Conservation (phyloP, 345 rosid genomes). For the Lagerstroemia speciosa region DNA sequence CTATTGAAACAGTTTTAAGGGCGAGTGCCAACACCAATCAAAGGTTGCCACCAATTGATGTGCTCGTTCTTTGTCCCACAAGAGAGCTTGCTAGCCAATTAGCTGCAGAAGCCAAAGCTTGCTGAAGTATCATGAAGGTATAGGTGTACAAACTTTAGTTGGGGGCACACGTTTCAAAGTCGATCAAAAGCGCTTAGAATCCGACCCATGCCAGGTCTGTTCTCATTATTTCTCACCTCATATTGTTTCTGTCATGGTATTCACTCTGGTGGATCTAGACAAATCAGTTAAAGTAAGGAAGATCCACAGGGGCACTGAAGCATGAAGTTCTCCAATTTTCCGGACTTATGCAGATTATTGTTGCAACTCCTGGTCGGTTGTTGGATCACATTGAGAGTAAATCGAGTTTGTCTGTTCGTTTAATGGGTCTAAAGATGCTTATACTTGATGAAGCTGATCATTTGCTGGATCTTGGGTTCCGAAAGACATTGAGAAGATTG, state of each 20-base stretch:
- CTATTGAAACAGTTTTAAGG: slow-evolving; percentile 94
- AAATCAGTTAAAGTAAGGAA: not conserved
- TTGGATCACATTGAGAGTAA: slow-evolving; percentile 89
- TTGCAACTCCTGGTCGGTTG: slow-evolving; percentile 95
- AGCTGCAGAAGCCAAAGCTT: slow-evolving; percentile 90
- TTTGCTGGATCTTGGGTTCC: slow-evolving; percentile 85
- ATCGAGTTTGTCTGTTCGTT: slow-evolving; percentile 61
- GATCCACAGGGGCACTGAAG: not conserved
- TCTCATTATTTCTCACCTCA: slow-evolving; percentile 2
- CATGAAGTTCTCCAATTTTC: not conserved
- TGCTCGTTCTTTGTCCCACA: slow-evolving; percentile 84
- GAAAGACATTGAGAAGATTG: slow-evolving; percentile 84
- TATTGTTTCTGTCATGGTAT: not conserved
- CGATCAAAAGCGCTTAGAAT: slow-evolving; percentile 72
- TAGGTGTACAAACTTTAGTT: slow-evolving; percentile 76
- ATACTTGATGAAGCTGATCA: slow-evolving; percentile 95
- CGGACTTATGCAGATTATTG: slow-evolving; percentile 48
- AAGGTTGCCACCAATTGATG: slow-evolving; percentile 42
- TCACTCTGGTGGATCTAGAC: not conserved
- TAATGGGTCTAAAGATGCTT: slow-evolving; percentile 89
- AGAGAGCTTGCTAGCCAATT: slow-evolving; percentile 94
- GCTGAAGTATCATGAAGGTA: slow-evolving; percentile 71
- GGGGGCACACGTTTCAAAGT: slow-evolving; percentile 94
- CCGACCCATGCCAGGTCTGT: slow-evolving; percentile 88
- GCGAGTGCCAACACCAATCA: slow-evolving; percentile 30